A percentile compares a stretch with the other conserved stretches of the same genome.
phyloP scores from a whole-genome alignment of 768 basidiomycete genomes.

The Pleurotus pulmonarius region DNA sequence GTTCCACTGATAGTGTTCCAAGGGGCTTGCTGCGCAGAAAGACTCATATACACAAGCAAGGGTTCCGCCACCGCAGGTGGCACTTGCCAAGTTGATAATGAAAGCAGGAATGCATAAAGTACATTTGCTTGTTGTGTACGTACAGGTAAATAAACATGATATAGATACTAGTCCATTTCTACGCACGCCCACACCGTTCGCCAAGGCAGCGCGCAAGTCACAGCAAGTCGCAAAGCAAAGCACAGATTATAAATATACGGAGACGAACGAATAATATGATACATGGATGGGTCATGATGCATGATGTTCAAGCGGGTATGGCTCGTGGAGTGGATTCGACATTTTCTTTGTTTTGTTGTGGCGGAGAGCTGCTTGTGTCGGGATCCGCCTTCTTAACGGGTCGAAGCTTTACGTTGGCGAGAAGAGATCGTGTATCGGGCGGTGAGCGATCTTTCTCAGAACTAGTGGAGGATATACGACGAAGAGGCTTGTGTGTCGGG shows the following conservation, averaged over 20 bases:
- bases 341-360: slow-evolving; percentile 4
- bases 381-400: slow-evolving; percentile 4
- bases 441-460: slow-evolving; percentile 8
- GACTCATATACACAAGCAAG: no score
- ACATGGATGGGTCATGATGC: neutral
- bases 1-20: no score
- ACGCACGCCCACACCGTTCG: no score
- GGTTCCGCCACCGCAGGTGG: no score
- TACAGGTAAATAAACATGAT: no score
- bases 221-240: slow-evolving; percentile 1
- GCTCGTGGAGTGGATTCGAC: slow-evolving; percentile 4
- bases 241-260: slow-evolving; percentile 2
- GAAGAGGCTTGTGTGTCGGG: slow-evolving; percentile 23
- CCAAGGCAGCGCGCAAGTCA: slow-evolving; percentile 17
- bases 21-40: no score
- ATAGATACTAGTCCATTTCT: no score
- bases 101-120: no score
- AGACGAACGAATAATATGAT: neutral
- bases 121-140: no score
- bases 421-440: neutral
- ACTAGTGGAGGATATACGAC: slow-evolving; percentile 28
- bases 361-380: neutral
- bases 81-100: no score
- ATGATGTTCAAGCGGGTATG: no score
- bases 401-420: slow-evolving; percentile 2